These are phyloP conservation scores for Tritrichomonas foetus DNA, from an alignment of 208 protist species.

Conservation along the genomic window DNA sequence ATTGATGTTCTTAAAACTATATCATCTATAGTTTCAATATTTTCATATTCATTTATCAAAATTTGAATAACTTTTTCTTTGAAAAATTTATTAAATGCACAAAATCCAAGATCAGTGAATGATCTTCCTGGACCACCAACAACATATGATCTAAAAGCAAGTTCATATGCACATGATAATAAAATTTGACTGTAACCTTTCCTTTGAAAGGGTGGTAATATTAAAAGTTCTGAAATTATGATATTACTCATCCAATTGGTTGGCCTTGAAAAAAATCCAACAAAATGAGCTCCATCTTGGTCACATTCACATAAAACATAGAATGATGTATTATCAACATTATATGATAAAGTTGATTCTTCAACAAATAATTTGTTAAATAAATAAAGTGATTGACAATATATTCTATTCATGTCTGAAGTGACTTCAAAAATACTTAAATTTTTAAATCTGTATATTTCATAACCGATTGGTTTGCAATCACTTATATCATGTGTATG, in stretches of 20 bases:
- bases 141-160: constrained; percentile 84
- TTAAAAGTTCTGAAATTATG: not conserved
- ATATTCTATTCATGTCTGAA: not conserved
- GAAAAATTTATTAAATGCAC: too few species aligned
- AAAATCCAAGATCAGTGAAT: constrained; percentile 89
- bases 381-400: constrained; percentile 88
- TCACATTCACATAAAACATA: constrained; percentile 90
- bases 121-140: constrained; percentile 94
- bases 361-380: constrained; percentile 98
- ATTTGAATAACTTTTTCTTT: too few species aligned
- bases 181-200: constrained; percentile 91
- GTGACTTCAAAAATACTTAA: not conserved
- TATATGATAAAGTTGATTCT: constrained; percentile 97
- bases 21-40: too few species aligned
- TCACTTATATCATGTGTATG: not conserved
- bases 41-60: too few species aligned
- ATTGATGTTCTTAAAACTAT: too few species aligned
- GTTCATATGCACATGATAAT: constrained; percentile 93
- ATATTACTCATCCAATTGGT: not conserved
- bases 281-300: constrained; percentile 75
- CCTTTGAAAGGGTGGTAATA: not conserved
- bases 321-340: constrained; percentile 97
- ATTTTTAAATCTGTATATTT: not conserved
- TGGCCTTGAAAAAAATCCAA: constrained; percentile 93
- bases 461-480: not conserved